Percentiles rank a stretch among this genome's conserved stretches.
These are phyloP conservation scores for Musa schizocarpa DNA, from an alignment of 176 grass and related monocot species.

Conservation along the genomic window DNA sequence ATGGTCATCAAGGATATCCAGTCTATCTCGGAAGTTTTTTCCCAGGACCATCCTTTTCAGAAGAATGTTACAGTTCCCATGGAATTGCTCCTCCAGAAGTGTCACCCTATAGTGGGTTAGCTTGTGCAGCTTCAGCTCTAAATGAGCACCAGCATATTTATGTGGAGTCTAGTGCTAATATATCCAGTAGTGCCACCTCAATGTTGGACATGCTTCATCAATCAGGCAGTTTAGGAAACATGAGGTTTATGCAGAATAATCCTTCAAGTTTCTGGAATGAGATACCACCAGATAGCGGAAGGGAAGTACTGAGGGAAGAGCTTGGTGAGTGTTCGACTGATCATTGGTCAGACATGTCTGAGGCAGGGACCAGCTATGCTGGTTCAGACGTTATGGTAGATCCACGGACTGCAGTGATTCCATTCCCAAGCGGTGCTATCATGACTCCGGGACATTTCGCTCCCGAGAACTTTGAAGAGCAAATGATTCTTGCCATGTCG, in stretches of 20 bases:
- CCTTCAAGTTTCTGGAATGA: slow-evolving; percentile 50
- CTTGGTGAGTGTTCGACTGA: slow-evolving; percentile 63
- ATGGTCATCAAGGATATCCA: slow-evolving; percentile 65
- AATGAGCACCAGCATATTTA: slow-evolving; percentile 48
- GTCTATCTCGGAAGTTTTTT: slow-evolving; percentile 43
- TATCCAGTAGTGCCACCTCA: slow-evolving; percentile 33
- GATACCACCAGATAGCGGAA: slow-evolving; percentile 37
- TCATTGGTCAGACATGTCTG: slow-evolving; percentile 75
- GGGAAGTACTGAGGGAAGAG: slow-evolving; percentile 51
- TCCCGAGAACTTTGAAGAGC: slow-evolving; percentile 81
- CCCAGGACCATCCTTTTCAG: slow-evolving; percentile 26
- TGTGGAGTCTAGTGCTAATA: slow-evolving; percentile 40
- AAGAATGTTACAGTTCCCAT: slow-evolving; percentile 42
- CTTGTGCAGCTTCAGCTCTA: slow-evolving; percentile 74
- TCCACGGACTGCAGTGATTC: slow-evolving; percentile 26
- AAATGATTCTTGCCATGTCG: slow-evolving; percentile 96
- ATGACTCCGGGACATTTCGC: slow-evolving; percentile 50
- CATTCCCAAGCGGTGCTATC: slow-evolving; percentile 32
- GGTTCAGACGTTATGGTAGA: slow-evolving; percentile 64
- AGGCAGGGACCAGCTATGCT: slow-evolving; percentile 65
- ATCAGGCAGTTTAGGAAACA: slow-evolving; percentile 31
- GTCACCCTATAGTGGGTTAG: slow-evolving; percentile 50
- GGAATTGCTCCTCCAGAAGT: slow-evolving; percentile 35
- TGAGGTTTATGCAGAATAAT: slow-evolving; percentile 35
- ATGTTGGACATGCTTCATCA: slow-evolving; percentile 50